phyloP scores from a whole-genome alignment of 108 stramenopile species.

The Conticribra weissflogii region DNA sequence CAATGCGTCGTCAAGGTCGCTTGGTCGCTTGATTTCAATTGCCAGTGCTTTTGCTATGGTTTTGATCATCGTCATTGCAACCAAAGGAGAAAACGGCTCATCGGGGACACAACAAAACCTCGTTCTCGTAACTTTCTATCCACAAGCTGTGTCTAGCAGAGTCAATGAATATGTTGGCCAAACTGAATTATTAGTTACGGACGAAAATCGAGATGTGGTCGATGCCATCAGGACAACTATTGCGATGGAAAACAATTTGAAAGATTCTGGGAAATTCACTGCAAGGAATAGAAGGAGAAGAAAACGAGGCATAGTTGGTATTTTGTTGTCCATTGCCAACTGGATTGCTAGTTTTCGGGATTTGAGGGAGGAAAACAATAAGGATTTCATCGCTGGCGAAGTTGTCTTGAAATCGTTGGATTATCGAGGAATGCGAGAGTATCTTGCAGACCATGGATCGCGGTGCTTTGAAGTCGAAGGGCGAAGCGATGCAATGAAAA shows the following conservation, averaged over 20 bases:
- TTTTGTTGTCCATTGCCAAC: constrained; percentile 4
- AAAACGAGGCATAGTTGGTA: neutral
- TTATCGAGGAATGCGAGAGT: constrained; percentile 1
- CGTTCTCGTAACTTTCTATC: constrained; percentile 14
- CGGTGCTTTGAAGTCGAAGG: neutral
- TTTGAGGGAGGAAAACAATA: neutral
- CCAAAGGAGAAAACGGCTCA: too few relatives aligned
- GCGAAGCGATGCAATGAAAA: neutral
- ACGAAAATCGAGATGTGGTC: constrained; percentile 9
- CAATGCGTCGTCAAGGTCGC: neutral
- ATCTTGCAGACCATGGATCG: constrained; percentile 9
- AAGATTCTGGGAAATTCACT: neutral
- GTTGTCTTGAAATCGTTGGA: constrained; percentile 17
- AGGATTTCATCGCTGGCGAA: constrained; percentile 1
- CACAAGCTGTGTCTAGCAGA: neutral
- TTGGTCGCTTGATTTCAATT: neutral
- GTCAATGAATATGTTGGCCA: neutral
- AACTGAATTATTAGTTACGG: constrained; percentile 13
- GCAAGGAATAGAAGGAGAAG: neutral
- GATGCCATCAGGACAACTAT: constrained; percentile 19
- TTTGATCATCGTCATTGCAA: too few relatives aligned
- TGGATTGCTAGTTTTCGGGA: constrained; percentile 6
- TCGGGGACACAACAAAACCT: too few relatives aligned
- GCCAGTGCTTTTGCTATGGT: too few relatives aligned
- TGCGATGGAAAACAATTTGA: constrained; percentile 20